Percentiles rank a stretch among this genome's conserved stretches.
phyloP scores from a whole-genome alignment of 2,329 filamentous ascomycete species.

The Botrytis fragariae region DNA sequence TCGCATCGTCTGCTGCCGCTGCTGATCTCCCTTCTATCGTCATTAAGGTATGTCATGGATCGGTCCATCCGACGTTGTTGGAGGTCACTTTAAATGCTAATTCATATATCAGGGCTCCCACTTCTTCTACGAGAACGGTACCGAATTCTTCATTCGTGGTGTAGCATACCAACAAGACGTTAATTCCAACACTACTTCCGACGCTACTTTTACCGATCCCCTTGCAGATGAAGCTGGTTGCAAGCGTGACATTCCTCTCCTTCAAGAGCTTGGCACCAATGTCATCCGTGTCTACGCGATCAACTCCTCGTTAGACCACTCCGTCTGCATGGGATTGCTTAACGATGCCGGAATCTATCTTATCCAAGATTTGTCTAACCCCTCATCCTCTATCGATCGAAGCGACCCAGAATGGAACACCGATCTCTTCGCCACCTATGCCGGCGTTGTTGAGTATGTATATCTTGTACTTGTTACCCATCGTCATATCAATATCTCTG shows the following conservation, averaged over 20 bases:
- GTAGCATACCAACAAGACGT: slow-evolving; percentile 91
- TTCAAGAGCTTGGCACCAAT: slow-evolving; percentile 80
- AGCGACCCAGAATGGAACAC: slow-evolving; percentile 75
- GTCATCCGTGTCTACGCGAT: slow-evolving; percentile 94
- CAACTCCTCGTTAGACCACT: slow-evolving; percentile 75
- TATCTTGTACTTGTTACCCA: background rate
- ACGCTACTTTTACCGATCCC: slow-evolving; percentile 71
- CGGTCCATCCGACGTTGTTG: background rate
- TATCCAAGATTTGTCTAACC: slow-evolving; percentile 84
- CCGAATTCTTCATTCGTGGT: slow-evolving; percentile 91
- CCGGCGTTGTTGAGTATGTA: slow-evolving; percentile 66
- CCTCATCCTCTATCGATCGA: slow-evolving; percentile 80
- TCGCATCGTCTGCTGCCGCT: slow-evolving; percentile 46
- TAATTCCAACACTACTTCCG: slow-evolving; percentile 50
- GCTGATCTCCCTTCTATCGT: slow-evolving; percentile 57
- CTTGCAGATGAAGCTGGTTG: slow-evolving; percentile 70
- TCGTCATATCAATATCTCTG: background rate
- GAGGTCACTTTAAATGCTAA: slow-evolving; percentile 15
- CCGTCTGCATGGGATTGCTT: slow-evolving; percentile 79
- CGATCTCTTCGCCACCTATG: slow-evolving; percentile 77
- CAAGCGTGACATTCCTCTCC: slow-evolving; percentile 79
- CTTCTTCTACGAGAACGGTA: slow-evolving; percentile 53
- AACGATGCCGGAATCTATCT: slow-evolving; percentile 90
- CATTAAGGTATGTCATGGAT: slow-evolving; percentile 40
- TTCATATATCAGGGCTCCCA: slow-evolving; percentile 36